Evolutionary conservation across 176 grass and related monocot species (phyloP).

Genomic region (Musa beccarii): DNA sequence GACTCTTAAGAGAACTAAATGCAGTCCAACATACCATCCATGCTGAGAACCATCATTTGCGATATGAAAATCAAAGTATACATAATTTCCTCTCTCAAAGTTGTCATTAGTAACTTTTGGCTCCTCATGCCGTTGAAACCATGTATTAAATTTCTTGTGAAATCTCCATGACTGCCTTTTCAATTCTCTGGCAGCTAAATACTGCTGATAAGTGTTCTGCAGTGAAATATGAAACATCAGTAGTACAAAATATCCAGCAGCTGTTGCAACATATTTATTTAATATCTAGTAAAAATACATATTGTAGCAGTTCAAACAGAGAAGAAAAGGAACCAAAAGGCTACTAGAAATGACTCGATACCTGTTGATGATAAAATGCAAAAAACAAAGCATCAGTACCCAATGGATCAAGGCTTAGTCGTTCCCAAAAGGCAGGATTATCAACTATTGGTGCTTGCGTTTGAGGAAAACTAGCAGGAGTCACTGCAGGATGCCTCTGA

Average conservation of each 20-base stretch:
- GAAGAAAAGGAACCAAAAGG: neutral
- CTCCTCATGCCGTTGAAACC: constrained; percentile 97
- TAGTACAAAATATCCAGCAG: neutral
- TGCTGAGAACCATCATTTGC: constrained; percentile 46
- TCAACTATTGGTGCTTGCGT: constrained; percentile 70
- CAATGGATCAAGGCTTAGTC: constrained; percentile 61
- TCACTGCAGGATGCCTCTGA: constrained; percentile 78
- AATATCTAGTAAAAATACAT: constrained; percentile 11
- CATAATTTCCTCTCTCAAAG: constrained; percentile 81
- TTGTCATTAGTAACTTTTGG: constrained; percentile 93
- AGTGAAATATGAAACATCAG: constrained; percentile 1
- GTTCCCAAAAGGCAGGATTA: constrained; percentile 89
- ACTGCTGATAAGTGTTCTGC: constrained; percentile 92
- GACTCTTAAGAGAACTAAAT: neutral
- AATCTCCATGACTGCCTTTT: constrained; percentile 98
- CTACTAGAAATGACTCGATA: constrained; percentile 12
- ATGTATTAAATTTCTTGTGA: constrained; percentile 90
- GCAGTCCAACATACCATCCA: constrained; percentile 60
- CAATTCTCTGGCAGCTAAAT: constrained; percentile 80
- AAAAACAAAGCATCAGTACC: constrained; percentile 91
- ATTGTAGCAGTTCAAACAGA: neutral
- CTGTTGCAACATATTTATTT: neutral
- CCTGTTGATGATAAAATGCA: constrained; percentile 97
- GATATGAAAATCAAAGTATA: constrained; percentile 92
- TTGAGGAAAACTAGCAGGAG: constrained; percentile 73